Evolutionary conservation across 441 rosid genomes (phyloP).

Genomic region (Euphorbia celastroides): DNA sequence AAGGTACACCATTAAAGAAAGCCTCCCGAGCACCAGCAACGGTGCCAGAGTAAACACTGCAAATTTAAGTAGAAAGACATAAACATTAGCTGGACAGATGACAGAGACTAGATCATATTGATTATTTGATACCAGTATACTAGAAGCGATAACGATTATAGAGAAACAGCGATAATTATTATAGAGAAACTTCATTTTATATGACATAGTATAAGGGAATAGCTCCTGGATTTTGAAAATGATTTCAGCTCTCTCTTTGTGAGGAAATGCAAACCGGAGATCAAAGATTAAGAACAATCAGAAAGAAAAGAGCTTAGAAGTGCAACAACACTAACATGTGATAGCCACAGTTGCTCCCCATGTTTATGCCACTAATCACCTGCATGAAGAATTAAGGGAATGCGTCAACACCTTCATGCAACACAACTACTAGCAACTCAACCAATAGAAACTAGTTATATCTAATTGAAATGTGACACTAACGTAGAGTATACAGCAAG

Average conservation of each 20-base stretch:
- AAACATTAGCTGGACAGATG: background rate
- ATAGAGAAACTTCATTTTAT: background rate
- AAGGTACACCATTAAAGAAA: constrained; percentile 67
- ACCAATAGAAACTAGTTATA: background rate
- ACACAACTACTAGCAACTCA: background rate
- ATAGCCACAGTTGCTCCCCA: constrained; percentile 94
- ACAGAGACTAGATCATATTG: constrained; percentile 5
- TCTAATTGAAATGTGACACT: background rate
- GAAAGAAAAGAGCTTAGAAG: constrained; percentile 13
- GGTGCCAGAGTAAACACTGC: constrained; percentile 92
- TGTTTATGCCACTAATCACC: constrained; percentile 93
- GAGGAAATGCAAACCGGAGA: background rate
- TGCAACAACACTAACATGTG: constrained; percentile 46
- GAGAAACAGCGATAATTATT: constrained; percentile 2
- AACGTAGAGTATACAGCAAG: background rate
- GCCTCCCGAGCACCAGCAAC: constrained; percentile 97
- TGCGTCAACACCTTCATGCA: background rate
- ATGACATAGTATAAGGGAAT: background rate
- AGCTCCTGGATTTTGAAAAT: background rate
- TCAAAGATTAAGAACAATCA: background rate
- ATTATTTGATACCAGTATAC: background rate
- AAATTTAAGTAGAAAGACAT: constrained; percentile 7
- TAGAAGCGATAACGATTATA: background rate
- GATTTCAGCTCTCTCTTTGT: background rate
- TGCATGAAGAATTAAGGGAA: constrained; percentile 22